phyloP scores from a whole-genome alignment of 345 rosid species.

The Lepidium sativum region DNA sequence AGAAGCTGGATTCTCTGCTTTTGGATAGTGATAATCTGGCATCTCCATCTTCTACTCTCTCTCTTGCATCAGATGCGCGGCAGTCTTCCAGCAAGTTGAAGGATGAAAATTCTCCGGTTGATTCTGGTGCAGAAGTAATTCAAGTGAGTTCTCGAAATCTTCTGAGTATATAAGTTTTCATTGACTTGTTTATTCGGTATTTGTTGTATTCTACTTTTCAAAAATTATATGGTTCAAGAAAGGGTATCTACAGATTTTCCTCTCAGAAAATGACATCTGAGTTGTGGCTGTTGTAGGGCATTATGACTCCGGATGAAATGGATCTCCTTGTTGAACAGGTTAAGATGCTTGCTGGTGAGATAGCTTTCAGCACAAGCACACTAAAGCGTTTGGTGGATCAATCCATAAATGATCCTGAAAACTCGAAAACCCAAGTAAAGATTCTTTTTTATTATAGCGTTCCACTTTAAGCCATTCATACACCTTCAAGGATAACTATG shows the following conservation, averaged over 20 bases:
- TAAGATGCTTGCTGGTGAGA: slow-evolving; percentile 98
- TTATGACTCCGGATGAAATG: slow-evolving; percentile 79
- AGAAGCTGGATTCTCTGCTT: slow-evolving; percentile 57
- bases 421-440: slow-evolving; percentile 61
- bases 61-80: slow-evolving; percentile 39
- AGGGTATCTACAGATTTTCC: background rate
- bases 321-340: slow-evolving; percentile 97
- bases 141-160: slow-evolving; percentile 36
- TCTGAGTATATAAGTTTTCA: background rate
- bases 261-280: slow-evolving; percentile 7
- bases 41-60: slow-evolving; percentile 39
- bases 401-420: slow-evolving; percentile 77
- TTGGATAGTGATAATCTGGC: slow-evolving; percentile 53
- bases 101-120: slow-evolving; percentile 59
- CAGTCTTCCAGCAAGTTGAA: slow-evolving; percentile 78
- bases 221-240: too few relatives aligned
- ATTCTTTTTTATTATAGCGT: background rate
- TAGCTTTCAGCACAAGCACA: slow-evolving; percentile 89
- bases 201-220: background rate
- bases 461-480: background rate
- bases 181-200: background rate
- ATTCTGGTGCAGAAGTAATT: slow-evolving; percentile 64
- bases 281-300: slow-evolving; percentile 39
- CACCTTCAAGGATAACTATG: background rate
- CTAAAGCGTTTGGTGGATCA: slow-evolving; percentile 92